phyloP scores from a whole-genome alignment of 164 flowering plant genomes.

The Macadamia tetraphylla region DNA sequence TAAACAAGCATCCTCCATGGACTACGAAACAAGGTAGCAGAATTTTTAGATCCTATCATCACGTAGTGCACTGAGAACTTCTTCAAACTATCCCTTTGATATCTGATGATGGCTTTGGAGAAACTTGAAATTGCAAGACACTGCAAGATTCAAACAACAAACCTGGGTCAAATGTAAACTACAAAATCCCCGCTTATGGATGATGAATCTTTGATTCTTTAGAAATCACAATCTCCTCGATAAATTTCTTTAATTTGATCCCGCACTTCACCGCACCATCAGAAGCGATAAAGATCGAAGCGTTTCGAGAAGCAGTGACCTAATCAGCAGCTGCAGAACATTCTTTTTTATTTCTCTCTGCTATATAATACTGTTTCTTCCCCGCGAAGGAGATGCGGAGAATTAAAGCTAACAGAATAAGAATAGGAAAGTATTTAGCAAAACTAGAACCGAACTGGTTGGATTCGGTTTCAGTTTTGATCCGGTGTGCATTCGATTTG shows the following conservation, averaged over 20 bases:
- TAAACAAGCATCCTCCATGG: not conserved
- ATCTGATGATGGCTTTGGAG: not conserved
- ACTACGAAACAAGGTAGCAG: conserved; percentile 1
- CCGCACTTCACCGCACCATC: not conserved
- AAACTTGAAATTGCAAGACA: not conserved
- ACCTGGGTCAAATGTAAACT: not conserved
- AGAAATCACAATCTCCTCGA: not conserved
- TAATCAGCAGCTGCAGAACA: not conserved
- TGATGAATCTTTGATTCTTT: not conserved
- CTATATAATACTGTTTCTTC: no score
- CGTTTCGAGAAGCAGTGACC: not conserved
- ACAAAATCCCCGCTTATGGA: not conserved
- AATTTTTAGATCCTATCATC: not conserved
- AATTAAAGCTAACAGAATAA: no score
- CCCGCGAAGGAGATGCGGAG: no score
- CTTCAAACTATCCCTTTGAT: not conserved
- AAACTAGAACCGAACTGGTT: no score
- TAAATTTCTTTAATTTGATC: not conserved
- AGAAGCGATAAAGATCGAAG: not conserved
- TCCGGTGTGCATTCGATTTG: no score
- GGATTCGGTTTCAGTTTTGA: no score
- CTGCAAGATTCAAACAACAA: not conserved
- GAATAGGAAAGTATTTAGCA: no score
- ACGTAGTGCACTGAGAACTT: not conserved
- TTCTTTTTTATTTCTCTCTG: not conserved